Conservation (phyloP, 2,329 filamentous ascomycete genomes). For the Metarhizium humberi region DNA sequence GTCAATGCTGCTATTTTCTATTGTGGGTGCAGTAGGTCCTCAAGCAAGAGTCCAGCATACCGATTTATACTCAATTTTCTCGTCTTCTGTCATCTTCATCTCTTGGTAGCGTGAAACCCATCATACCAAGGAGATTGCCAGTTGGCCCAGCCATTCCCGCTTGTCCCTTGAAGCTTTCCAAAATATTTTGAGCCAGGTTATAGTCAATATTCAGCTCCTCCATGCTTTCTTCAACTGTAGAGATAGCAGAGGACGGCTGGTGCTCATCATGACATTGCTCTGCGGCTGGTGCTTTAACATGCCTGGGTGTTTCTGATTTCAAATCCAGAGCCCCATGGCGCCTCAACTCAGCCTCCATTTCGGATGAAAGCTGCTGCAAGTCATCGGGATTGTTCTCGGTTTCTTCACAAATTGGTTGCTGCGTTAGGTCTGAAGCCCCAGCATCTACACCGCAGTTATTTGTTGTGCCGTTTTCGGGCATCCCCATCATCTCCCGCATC, state of each 20-base stretch:
- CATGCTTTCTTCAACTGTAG: constrained; percentile 40
- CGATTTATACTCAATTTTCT: neutral
- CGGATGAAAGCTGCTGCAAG: constrained; percentile 52
- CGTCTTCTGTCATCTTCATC: constrained; percentile 52
- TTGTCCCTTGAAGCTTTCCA: constrained; percentile 90
- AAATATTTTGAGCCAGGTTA: constrained; percentile 79
- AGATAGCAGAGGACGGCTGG: constrained; percentile 4
- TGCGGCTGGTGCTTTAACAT: neutral
- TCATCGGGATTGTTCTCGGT: neutral
- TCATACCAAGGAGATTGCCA: constrained; percentile 76
- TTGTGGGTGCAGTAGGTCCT: neutral
- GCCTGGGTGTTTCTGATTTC: constrained; percentile 26
- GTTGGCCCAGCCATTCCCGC: constrained; percentile 77
- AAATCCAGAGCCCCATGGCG: constrained; percentile 25
- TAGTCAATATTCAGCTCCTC: constrained; percentile 70
- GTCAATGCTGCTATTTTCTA: neutral
- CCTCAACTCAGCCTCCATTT: constrained; percentile 62
- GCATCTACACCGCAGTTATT: neutral
- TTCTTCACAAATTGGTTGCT: neutral
- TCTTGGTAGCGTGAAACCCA: constrained; percentile 73
- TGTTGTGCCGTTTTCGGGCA: constrained; percentile 23
- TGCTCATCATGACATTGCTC: constrained; percentile 3
- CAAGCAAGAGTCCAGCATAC: neutral
- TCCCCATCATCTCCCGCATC: constrained; percentile 89
- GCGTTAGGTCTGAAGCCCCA: neutral